Evolutionary conservation across 2,329 filamentous ascomycete genomes (phyloP), one percentile per base, ranked within the genome.

Genomic region (Paramyrothecium sp.): DNA sequence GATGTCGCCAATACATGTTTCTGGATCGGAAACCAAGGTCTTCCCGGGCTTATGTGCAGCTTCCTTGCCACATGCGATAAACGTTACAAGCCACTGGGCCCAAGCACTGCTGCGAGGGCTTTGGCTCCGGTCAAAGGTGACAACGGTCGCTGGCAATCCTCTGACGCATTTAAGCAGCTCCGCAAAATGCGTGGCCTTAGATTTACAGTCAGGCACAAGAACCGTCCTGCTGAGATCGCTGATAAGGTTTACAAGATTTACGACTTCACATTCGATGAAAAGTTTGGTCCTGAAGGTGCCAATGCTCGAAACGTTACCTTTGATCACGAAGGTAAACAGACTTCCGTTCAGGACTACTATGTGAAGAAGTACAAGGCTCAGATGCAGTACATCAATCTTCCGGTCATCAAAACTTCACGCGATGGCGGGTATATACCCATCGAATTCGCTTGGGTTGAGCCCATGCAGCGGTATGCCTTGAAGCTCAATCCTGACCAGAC

Each of bases 1-100:
- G 94, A 99, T 67, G 89, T 97, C 30, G 89, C 93, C 56, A 97
- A 98, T 69, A 90, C 91, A 0, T 90, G 90, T 13, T 99, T 99
- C 76, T 98, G 91, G 89, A 81, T 73, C 0, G 72, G 67, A 0
- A 61, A 68, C 2, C 72, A 76, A 50, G 68, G 67, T 1, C 54
- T 84, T 4, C 73, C 76, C 19, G 63, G 73, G 3, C 56, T 82
- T 2, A 56, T 65, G 50, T 66, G 72, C 69, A 68, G 73, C 54
- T 73, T 71, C 20, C 63, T 72, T 48, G 70, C 59, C 30, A 64
- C 65, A 3, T 63, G 65, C 34, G 73, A 76, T 23, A 58, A 52
- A 2, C 65, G 64, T 20, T 75, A 66, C 60, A 57, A 59, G 7
- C 61, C 64, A 5, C 16, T 70, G 1, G 63, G 67, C 22, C 60